Conservation (phyloP, 176 grass and related monocot species). For the barley (Hordeum vulgare) region MorexV3_pseudomolecules_assembly NC_058523.1:97005675-97006174, state of each 20-base stretch:
- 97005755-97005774: constrained; percentile 80
- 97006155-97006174: constrained; percentile 75
- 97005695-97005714: constrained; percentile 84
- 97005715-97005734: constrained; percentile 73
- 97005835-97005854: constrained; percentile 17
- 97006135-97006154: constrained; percentile 90
- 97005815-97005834: background rate
- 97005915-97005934: constrained; percentile 94
- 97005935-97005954: constrained; percentile 68
- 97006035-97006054: constrained; percentile 50
- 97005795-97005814: constrained; percentile 78
- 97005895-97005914: constrained; percentile 63
- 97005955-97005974: constrained; percentile 81
- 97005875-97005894: constrained; percentile 35
- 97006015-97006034: constrained; percentile 77
- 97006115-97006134: constrained; percentile 65
- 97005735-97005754: constrained; percentile 72
- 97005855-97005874: constrained; percentile 74
- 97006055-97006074: constrained; percentile 60
- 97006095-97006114: constrained; percentile 78
- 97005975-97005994: constrained; percentile 77
- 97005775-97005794: constrained; percentile 83
- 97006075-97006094: constrained; percentile 61
- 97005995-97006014: constrained; percentile 86
- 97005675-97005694: constrained; percentile 81